Percentiles rank a stretch among this genome's conserved stretches.
Conservation (phyloP, 1,139 yeast genomes). For the Debaryomycetaceae sp. region DNA sequence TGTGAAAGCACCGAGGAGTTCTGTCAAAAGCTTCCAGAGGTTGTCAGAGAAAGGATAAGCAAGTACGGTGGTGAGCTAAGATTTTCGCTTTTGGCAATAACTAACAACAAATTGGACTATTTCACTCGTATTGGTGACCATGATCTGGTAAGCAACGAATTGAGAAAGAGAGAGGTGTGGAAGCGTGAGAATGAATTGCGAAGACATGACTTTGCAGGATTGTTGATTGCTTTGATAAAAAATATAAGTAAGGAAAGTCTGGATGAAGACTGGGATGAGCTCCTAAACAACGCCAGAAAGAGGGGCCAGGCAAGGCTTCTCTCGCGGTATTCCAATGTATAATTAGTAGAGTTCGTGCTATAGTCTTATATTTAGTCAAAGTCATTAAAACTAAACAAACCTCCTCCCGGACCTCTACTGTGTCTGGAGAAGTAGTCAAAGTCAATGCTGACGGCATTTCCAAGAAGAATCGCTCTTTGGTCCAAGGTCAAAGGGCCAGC, state of each 20-base stretch:
- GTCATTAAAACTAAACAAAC: slow-evolving; percentile 35
- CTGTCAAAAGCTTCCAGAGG: slow-evolving; percentile 37
- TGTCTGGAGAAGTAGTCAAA: slow-evolving; percentile 94
- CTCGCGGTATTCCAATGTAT: slow-evolving; percentile 3
- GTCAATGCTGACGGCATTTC: slow-evolving; percentile 87
- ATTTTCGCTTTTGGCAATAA: slow-evolving; percentile 57
- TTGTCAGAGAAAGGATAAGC: slow-evolving; percentile 44
- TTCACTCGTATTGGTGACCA: slow-evolving; percentile 38
- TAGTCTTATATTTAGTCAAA: slow-evolving; percentile 19
- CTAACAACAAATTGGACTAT: slow-evolving; percentile 46
- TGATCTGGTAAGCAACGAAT: slow-evolving; percentile 21
- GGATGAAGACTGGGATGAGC: slow-evolving; percentile 45
- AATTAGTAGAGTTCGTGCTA: background rate
- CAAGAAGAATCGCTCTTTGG: slow-evolving; percentile 81
- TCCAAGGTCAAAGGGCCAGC: slow-evolving; percentile 60
- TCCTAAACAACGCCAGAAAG: slow-evolving; percentile 30
- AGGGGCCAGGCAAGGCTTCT: slow-evolving; percentile 14
- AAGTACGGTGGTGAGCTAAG: slow-evolving; percentile 52
- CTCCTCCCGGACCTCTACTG: slow-evolving; percentile 52
- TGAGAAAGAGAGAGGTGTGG: slow-evolving; percentile 38
- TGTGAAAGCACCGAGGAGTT: slow-evolving; percentile 42
- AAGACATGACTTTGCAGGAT: slow-evolving; percentile 53
- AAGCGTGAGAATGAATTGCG: slow-evolving; percentile 43
- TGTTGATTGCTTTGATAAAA: slow-evolving; percentile 46
- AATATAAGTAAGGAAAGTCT: slow-evolving; percentile 30